Evolutionary conservation across 192 early-diverging fungal species (phyloP).

Genomic region (Rhizoclosmatium sp.): DNA sequence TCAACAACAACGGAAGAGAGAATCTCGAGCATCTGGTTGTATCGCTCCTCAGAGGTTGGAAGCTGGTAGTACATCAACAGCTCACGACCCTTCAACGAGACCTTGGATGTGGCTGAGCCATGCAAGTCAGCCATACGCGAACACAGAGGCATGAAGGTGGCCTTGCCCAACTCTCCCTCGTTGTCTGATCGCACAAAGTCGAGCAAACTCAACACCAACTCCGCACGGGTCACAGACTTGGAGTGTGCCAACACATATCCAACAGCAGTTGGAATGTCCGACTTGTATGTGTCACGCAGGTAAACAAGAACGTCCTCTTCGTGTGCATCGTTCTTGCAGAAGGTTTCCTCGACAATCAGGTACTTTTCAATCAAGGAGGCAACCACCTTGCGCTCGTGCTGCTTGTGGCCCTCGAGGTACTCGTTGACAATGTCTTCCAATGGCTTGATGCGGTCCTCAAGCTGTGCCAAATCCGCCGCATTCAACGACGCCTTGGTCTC

Average conservation of each 20-base stretch:
- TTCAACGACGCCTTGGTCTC: conserved; percentile 42
- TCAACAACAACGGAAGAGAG: conserved; percentile 66
- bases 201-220: conserved; percentile 76
- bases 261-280: conserved; percentile 59
- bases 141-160: conserved; percentile 75
- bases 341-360: conserved; percentile 84
- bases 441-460: conserved; percentile 71
- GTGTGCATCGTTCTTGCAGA: conserved; percentile 62
- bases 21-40: conserved; percentile 83
- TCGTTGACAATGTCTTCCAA: conserved; percentile 70
- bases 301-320: conserved; percentile 87
- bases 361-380: conserved; percentile 83
- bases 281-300: conserved; percentile 87
- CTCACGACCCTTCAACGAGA: conserved; percentile 94
- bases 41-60: conserved; percentile 90
- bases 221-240: conserved; percentile 74
- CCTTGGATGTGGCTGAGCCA: conserved; percentile 80
- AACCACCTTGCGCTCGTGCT: conserved; percentile 77
- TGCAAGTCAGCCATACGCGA: conserved; percentile 81
- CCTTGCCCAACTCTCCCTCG: conserved; percentile 64
- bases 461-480: conserved; percentile 66
- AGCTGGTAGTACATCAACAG: conserved; percentile 91
- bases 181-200: conserved; percentile 79
- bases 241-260: conserved; percentile 78
- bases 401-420: conserved; percentile 78